A percentile compares a stretch with the other conserved stretches of the same genome.
Conservation (phyloP, 2,329 filamentous ascomycete genomes). For the Talaromyces piceae region DNA sequence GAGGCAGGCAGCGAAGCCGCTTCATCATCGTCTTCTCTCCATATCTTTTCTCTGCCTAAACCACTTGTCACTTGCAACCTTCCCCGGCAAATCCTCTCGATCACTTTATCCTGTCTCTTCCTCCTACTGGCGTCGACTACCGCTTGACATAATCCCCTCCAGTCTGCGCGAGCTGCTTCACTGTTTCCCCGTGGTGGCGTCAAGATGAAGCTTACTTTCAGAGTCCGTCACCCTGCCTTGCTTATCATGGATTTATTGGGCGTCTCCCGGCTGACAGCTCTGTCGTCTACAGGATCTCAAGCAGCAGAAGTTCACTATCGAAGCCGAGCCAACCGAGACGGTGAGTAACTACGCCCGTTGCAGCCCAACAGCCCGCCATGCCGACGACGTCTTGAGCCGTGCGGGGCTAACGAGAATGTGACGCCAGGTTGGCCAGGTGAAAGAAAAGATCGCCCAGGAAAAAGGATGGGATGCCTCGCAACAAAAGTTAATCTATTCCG, state of each 20-base stretch:
- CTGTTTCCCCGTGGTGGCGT: conserved; percentile 24
- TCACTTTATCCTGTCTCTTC: not conserved
- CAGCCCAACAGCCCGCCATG: conserved; percentile 9
- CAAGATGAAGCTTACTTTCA: conserved; percentile 66
- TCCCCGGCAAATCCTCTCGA: not conserved
- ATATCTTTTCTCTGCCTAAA: not conserved
- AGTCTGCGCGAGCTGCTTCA: conserved; percentile 1
- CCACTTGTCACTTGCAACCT: not conserved
- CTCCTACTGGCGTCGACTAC: not conserved
- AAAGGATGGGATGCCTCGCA: conserved; percentile 89
- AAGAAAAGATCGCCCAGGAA: conserved; percentile 83
- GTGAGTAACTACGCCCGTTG: conserved; percentile 48
- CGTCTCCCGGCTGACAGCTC: conserved; percentile 13
- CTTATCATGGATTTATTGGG: conserved; percentile 3
- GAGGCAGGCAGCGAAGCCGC: conserved; percentile 8
- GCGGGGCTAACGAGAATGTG: conserved; percentile 28
- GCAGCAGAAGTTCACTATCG: conserved; percentile 96
- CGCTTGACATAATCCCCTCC: conserved; percentile 5
- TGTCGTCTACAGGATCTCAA: conserved; percentile 69
- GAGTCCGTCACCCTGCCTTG: conserved; percentile 39
- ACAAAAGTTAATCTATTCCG: conserved; percentile 97
- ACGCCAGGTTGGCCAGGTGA: conserved; percentile 73
- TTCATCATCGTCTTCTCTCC: conserved; percentile 3
- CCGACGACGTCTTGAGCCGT: conserved; percentile 12
- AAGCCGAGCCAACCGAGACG: conserved; percentile 85